Evolutionary conservation across 2,329 filamentous ascomycete species (phyloP).

Genomic region (Alternaria arborescens): DNA sequence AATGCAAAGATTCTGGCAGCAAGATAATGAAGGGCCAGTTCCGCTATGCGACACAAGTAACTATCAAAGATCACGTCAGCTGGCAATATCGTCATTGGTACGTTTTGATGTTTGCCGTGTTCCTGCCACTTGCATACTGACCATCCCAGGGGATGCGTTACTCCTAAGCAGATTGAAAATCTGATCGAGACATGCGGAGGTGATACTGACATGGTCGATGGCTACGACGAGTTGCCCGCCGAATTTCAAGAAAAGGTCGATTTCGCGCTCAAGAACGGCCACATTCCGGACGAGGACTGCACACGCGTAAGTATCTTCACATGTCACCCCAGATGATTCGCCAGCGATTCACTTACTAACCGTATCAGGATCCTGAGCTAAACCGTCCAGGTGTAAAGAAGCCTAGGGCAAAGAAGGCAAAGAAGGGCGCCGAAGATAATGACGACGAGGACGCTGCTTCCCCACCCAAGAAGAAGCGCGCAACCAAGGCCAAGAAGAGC

Average conservation of each 20-base stretch:
- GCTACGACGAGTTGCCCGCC: conserved; percentile 77
- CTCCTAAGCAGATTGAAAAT: conserved; percentile 74
- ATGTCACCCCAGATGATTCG: neutral
- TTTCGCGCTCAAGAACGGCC: conserved; percentile 75
- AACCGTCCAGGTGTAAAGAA: conserved; percentile 72
- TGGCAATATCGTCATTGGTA: conserved; percentile 92
- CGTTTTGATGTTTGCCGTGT: conserved; percentile 29
- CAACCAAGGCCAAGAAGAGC: conserved; percentile 40
- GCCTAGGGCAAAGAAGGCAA: conserved; percentile 43
- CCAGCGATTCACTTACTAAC: conserved; percentile 47
- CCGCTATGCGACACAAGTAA: conserved; percentile 78
- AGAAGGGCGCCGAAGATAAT: conserved; percentile 34
- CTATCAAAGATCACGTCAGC: conserved; percentile 65
- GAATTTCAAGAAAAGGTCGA: conserved; percentile 78
- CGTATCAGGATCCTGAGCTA: conserved; percentile 72
- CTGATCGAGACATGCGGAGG: conserved; percentile 66
- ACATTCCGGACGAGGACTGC: conserved; percentile 87
- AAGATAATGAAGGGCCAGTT: conserved; percentile 79
- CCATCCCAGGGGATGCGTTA: conserved; percentile 80
- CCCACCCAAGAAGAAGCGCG: conserved; percentile 54
- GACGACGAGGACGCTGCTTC: conserved; percentile 30
- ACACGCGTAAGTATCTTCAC: conserved; percentile 72
- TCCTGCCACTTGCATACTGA: conserved; percentile 14
- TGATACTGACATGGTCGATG: conserved; percentile 76
- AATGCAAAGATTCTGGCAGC: conserved; percentile 73